These are phyloP conservation scores for Pistacia vera DNA, from an alignment of 345 rosid genomes.

Conservation along the genomic window DNA sequence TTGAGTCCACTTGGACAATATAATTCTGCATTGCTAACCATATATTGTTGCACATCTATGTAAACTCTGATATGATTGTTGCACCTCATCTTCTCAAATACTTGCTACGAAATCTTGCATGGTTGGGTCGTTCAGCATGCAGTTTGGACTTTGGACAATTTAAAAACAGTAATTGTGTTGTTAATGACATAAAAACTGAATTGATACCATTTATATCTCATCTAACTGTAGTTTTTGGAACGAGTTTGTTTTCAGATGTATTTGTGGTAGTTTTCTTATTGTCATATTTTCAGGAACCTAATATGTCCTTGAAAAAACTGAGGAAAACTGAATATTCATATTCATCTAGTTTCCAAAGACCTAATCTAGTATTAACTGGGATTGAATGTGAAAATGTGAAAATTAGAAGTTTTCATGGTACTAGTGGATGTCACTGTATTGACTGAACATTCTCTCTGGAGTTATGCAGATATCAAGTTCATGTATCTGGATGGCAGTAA, in stretches of 20 bases:
- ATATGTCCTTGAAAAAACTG: not conserved
- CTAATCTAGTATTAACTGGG: not conserved
- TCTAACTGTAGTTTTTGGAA: not conserved
- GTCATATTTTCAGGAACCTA: not conserved
- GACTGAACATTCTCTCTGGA: too few species aligned
- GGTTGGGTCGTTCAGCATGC: not conserved
- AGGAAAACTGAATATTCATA: not conserved
- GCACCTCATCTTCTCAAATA: conserved; percentile 1
- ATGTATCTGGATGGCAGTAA: not conserved
- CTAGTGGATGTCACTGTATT: too few species aligned
- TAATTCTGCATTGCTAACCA: not conserved
- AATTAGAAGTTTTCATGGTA: too few species aligned
- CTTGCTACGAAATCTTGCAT: not conserved
- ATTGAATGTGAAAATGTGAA: too few species aligned
- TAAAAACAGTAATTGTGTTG: not conserved
- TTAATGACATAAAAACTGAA: not conserved
- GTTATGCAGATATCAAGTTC: not conserved
- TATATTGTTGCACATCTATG: not conserved
- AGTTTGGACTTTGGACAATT: not conserved
- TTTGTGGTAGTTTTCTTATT: not conserved
- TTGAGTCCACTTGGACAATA: not conserved
- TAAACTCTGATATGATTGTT: not conserved
- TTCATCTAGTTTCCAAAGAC: not conserved
- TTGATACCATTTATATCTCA: not conserved
- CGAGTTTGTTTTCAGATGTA: not conserved